Base-by-base conservation (phyloP, 306 rosid genomes). In the Phaseolus lunatus region DNA sequence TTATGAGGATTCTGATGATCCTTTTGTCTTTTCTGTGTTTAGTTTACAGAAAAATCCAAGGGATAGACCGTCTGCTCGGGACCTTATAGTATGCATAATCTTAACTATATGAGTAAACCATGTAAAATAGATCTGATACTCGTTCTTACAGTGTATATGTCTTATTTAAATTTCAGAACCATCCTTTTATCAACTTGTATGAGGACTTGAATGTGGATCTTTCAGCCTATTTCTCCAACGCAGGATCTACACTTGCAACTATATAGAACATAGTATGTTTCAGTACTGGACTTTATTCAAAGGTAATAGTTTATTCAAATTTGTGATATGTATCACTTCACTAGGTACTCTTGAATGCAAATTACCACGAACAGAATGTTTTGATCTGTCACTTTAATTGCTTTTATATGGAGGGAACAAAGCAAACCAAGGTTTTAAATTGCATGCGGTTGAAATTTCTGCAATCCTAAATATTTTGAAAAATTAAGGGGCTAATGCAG, bases 241-340 rank as follows among this genome's bases (percentile, higher is more conserved):
- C 87, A 19, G 97, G 97, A 75, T 87, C 96, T 78, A 85, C 97
- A 48, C 93, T 89, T 75, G 96, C 97, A 69, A 89, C 92, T 37
- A 85, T 95, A 37, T 88, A 81, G 72, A 77, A 72, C 54, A 59
- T 20, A 72, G 90, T 86, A 75, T 80, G 83, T 82, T 81, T 49
- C 44, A 58, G 37, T 13, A 41, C 58, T 71, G 68, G 65, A 63
- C 35, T 56, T 67, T 24, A 67, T 27, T 67, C 65, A 67, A 70
- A 80, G 37, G 41, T 22, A 26, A 45, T 9, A 15, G 35, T 45
- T 67, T 29, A 33, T 43, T 27, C 50, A 19, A 35, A 44, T 72
- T 65, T 62, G 29, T 3, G 12, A 26, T 49, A n/a, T 59, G 70
- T 66, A 26, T n/a, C 22, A 19, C n/a, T 57, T 77, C 31, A 20